These are phyloP conservation scores for Sporothrix pallida DNA, from an alignment of 2,329 filamentous ascomycete genomes.

Conservation along the genomic window DNA sequence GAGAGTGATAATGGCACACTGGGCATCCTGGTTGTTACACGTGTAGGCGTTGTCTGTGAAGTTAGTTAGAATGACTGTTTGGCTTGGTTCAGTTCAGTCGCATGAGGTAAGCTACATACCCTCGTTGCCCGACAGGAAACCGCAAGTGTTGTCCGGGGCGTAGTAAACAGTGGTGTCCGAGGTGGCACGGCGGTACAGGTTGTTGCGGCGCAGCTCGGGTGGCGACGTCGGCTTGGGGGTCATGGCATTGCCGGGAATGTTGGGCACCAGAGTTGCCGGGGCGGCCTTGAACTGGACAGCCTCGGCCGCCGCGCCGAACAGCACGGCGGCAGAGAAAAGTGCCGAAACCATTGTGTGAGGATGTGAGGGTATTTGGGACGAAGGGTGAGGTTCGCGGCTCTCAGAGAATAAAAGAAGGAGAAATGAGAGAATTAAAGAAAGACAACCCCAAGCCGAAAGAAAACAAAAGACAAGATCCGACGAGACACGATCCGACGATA, in stretches of 20 bases:
- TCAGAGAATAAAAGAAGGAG: not conserved
- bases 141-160: slow-evolving; percentile 38
- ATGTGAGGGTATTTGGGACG: not conserved
- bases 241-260: slow-evolving; percentile 26
- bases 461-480: not conserved
- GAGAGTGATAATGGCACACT: slow-evolving; percentile 35
- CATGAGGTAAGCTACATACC: not conserved
- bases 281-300: slow-evolving; percentile 17
- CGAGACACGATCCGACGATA: not conserved
- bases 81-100: not conserved
- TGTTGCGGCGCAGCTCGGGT: slow-evolving; percentile 18
- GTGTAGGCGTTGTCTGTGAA: slow-evolving; percentile 31
- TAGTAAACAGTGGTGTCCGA: slow-evolving; percentile 31
- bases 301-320: slow-evolving; percentile 32
- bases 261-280: slow-evolving; percentile 19
- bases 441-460: not conserved
- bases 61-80: not conserved
- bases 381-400: not conserved
- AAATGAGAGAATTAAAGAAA: not conserved
- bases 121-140: slow-evolving; percentile 32
- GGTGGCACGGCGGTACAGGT: slow-evolving; percentile 25
- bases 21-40: slow-evolving; percentile 29
- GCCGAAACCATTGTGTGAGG: slow-evolving; percentile 19
- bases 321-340: slow-evolving; percentile 26
- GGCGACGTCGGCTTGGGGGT: slow-evolving; percentile 31